phyloP scores from a whole-genome alignment of 768 basidiomycete genomes.

The Suillus lakei region DNA sequence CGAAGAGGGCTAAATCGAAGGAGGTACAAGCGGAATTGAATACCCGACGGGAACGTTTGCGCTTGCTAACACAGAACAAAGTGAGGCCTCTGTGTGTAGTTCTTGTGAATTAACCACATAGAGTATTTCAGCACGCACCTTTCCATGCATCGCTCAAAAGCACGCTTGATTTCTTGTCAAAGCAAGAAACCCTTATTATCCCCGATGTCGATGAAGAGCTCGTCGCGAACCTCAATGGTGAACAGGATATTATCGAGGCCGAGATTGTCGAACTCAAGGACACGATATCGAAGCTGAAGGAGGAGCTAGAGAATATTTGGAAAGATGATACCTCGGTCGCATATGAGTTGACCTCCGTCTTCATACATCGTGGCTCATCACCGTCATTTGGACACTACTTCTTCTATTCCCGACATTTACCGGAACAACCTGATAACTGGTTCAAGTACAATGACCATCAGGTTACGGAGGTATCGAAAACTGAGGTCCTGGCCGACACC shows the following conservation, averaged over 20 bases:
- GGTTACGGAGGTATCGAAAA: slow-evolving; percentile 75
- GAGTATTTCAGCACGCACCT: slow-evolving; percentile 56
- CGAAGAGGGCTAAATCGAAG: slow-evolving; percentile 75
- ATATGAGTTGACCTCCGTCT: slow-evolving; percentile 93
- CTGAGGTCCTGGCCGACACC: slow-evolving; percentile 87
- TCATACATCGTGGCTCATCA: slow-evolving; percentile 89
- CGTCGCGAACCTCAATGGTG: slow-evolving; percentile 52
- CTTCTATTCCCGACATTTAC: slow-evolving; percentile 91
- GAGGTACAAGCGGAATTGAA: slow-evolving; percentile 70
- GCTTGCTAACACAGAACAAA: slow-evolving; percentile 71
- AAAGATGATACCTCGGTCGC: slow-evolving; percentile 62
- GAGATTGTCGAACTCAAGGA: slow-evolving; percentile 63
- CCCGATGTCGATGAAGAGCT: slow-evolving; percentile 68
- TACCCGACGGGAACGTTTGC: slow-evolving; percentile 67
- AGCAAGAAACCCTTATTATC: slow-evolving; percentile 46
- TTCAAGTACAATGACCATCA: slow-evolving; percentile 97
- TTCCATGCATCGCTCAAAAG: slow-evolving; percentile 59
- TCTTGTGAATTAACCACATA: slow-evolving; percentile 2
- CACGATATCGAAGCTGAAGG: slow-evolving; percentile 59
- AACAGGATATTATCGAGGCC: slow-evolving; percentile 53
- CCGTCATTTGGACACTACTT: slow-evolving; percentile 94
- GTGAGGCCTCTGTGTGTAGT: slow-evolving; percentile 41
- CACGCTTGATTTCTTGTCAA: slow-evolving; percentile 61
- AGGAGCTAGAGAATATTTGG: slow-evolving; percentile 79
- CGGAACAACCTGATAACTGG: slow-evolving; percentile 81